Base-by-base conservation (phyloP, 2,329 filamentous ascomycete species). In the Karstenula rhodostoma region DNA sequence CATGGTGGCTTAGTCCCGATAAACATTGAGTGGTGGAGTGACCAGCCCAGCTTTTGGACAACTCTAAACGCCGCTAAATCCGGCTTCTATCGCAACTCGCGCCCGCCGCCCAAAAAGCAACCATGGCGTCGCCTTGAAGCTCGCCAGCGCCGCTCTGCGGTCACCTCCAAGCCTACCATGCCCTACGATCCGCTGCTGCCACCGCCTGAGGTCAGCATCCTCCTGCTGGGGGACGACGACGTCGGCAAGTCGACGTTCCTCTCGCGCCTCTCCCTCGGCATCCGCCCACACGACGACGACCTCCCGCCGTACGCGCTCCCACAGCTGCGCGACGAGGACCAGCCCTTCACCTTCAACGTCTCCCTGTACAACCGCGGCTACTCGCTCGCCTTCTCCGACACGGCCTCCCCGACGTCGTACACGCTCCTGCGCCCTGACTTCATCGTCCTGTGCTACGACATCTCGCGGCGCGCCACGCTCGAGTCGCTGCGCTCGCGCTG, bases 161-260 rank as follows among this genome's bases (percentile, higher is more conserved):
- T 19, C 25, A 40, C 25, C 46, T 37, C 37, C 4, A 6, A 50
- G 6, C n/a, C 25, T 22, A 49, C 2, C n/a, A 50, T 58, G 48
- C 10, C 29, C 33, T 46, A 56, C 73, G 69, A 71, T 5, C 49
- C 60, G 4, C 33, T 58, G 9, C 10, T 63, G 0, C 60, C 72
- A 9, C 73, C 73, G n/a, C 78, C 79, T 23, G 75, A 79, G 43
- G 71, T 85, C 40, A 80, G 77, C 25, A 82, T 89, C 52, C 79
- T 89, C 7, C 77, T 89, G 17, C 78, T 89, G 2, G 87, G 87
- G 55, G 86, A 88, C 60, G 70, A 81, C 40, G 85, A 83, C 53
- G 85, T 87, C 48, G 87, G 87, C 59, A 89, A 89, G 75, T 86
- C 86, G 53, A 87, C 85, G 10, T 88, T 89, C 63, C 75, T 89